phyloP scores from a whole-genome alignment of 1,284 basidiomycete genomes.

The Gomphus bonarii region DNA sequence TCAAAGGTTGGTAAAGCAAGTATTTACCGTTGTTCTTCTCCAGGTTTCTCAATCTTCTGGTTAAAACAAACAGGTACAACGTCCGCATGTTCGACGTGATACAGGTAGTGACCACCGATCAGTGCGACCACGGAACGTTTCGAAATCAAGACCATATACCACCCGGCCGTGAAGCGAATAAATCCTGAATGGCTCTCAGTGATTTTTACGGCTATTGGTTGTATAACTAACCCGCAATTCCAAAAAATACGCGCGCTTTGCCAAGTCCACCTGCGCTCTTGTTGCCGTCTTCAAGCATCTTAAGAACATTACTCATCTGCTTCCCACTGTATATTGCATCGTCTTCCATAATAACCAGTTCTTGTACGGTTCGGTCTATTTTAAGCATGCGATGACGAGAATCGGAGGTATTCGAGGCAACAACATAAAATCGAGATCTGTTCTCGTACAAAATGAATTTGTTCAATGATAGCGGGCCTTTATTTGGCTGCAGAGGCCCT shows the following conservation, averaged over 20 bases:
- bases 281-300: constrained; percentile 94
- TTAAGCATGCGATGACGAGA: constrained; percentile 84
- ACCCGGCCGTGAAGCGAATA: constrained; percentile 81
- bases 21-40: constrained; percentile 65
- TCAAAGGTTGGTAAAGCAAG: background rate
- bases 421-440: constrained; percentile 76
- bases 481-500: constrained; percentile 12
- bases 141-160: constrained; percentile 87
- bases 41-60: constrained; percentile 71
- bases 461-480: constrained; percentile 45
- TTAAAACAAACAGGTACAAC: constrained; percentile 67
- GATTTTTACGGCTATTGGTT: background rate
- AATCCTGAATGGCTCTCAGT: constrained; percentile 49
- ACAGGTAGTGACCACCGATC: constrained; percentile 93
- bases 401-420: constrained; percentile 79
- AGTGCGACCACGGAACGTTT: constrained; percentile 89
- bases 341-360: constrained; percentile 74
- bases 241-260: constrained; percentile 73
- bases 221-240: constrained; percentile 47
- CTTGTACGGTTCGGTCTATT: constrained; percentile 76
- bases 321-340: constrained; percentile 79
- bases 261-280: constrained; percentile 80
- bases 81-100: constrained; percentile 91
- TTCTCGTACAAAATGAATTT: constrained; percentile 92
- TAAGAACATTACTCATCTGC: constrained; percentile 84